Evolutionary conservation across 179 eudicot species (phyloP).

Genomic region (Heliamphora pulchella): DNA sequence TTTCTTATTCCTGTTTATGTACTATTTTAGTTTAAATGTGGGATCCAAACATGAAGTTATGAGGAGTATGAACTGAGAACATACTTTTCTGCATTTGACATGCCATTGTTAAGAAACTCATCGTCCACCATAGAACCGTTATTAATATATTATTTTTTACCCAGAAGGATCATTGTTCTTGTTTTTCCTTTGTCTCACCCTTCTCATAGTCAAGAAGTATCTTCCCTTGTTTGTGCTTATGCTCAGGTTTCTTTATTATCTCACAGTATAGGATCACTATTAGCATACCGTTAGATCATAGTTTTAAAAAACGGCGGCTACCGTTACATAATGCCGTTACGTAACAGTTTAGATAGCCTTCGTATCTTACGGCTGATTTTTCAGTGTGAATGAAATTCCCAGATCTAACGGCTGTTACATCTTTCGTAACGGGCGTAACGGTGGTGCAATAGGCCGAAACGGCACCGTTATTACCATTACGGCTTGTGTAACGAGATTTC

Average conservation of each 20-base stretch:
- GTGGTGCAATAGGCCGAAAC: no score
- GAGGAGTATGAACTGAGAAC: neutral
- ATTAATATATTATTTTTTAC: neutral
- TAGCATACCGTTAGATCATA: no score
- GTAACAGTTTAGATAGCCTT: no score
- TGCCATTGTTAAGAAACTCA: neutral
- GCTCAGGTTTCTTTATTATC: slow-evolving; percentile 1
- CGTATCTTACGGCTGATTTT: no score
- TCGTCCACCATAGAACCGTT: neutral
- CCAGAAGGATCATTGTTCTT: neutral
- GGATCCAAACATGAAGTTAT: neutral
- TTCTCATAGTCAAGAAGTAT: neutral
- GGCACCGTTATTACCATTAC: no score
- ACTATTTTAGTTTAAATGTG: neutral
- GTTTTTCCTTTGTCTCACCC: neutral
- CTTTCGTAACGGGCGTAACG: no score
- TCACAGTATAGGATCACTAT: neutral
- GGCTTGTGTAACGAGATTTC: no score
- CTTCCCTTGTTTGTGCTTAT: neutral
- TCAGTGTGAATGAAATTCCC: no score
- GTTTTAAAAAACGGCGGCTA: no score
- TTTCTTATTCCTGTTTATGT: no score
- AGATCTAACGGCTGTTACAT: no score
- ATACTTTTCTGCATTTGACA: neutral
- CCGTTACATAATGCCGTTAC: no score